Percentiles rank a stretch among this genome's conserved stretches.
These are phyloP conservation scores for Aspergillus cavernicola DNA, from an alignment of 495 filamentous ascomycete species.

Conservation along the genomic window DNA sequence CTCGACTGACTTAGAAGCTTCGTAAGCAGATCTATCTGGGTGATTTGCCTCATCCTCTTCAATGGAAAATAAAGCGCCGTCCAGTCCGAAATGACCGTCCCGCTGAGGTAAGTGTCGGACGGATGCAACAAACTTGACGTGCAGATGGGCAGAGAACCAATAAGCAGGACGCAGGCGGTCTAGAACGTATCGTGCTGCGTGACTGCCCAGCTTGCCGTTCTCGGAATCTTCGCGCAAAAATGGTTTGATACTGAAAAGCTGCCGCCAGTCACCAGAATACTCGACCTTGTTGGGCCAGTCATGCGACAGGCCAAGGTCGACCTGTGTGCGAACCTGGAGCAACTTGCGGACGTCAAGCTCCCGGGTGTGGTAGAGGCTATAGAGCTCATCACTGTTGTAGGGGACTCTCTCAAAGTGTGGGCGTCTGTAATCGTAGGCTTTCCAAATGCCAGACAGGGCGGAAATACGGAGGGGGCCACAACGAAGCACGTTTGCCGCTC, in stretches of 20 bases:
- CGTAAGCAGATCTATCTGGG: background rate
- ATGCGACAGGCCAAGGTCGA: slow-evolving; percentile 88
- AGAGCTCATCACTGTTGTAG: slow-evolving; percentile 67
- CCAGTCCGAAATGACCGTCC: slow-evolving; percentile 17
- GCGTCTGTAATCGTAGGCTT: slow-evolving; percentile 75
- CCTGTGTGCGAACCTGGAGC: slow-evolving; percentile 73
- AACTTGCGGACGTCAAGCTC: slow-evolving; percentile 91
- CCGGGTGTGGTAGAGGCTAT: slow-evolving; percentile 79
- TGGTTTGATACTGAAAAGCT: slow-evolving; percentile 66
- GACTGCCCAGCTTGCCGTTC: slow-evolving; percentile 68
- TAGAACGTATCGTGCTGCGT: slow-evolving; percentile 72
- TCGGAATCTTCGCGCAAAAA: slow-evolving; percentile 70
- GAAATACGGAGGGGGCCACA: slow-evolving; percentile 81
- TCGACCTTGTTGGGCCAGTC: slow-evolving; percentile 90
- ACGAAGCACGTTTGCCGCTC: slow-evolving; percentile 81
- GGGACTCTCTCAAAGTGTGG: slow-evolving; percentile 84
- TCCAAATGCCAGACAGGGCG: slow-evolving; percentile 93
- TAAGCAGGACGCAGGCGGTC: slow-evolving; percentile 74
- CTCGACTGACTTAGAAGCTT: background rate
- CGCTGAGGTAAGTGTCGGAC: slow-evolving; percentile 50
- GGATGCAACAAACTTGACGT: slow-evolving; percentile 76
- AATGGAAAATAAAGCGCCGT: slow-evolving; percentile 14
- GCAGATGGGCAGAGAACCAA: slow-evolving; percentile 95
- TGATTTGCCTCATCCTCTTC: slow-evolving; percentile 1
- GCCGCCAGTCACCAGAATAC: slow-evolving; percentile 58